Evolutionary conservation across 495 filamentous ascomycete species (phyloP), one percentile per base, ranked within the genome.

Genomic region (Mycothermus thermophilus): DNA sequence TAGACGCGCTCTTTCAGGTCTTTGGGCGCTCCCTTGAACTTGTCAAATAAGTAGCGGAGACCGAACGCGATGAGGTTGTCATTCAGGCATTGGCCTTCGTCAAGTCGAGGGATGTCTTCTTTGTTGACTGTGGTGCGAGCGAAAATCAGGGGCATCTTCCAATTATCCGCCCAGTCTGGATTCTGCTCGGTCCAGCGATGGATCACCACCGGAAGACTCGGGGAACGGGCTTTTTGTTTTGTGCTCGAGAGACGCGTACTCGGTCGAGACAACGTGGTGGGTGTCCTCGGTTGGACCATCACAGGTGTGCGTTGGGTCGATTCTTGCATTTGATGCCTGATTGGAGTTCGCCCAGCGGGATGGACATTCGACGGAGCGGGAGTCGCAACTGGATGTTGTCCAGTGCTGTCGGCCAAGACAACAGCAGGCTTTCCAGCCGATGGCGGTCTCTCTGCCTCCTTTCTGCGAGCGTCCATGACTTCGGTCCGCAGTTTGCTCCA

Each of bases 21-120:
- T 1, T 68, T 59, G 29, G 72, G 65, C 10, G 60, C 63, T 15
- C 68, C 51, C 31, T 74, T 61, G 28, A 79, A 60, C 33, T 73
- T 57, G 38, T 77, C 67, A 50, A 88, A 74, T 10, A 93, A 59
- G 46, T 77, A 81, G 18, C 74, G 74, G 23, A 94, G 66, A 46
- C 88, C 92, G 51, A 94, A 95, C 13, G 67, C 74, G 36, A 97
- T 77, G 18, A 97, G 59, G 49, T 83, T 93, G 58, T 97, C 90
- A 45, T 97, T 97, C 12, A 97, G 54, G 35, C 80, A 93, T 44
- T 94, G 68, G n/a, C 74, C 75, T 40, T 83, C 82, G 34, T 87
- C 77, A 13, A 96, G 67, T 23, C 85, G 71, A 14, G 72, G 64
- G 32, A 93, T 77, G 53, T 97, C 90, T 12, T 72, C 65, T 41